Evolutionary conservation across 1,284 basidiomycete genomes (phyloP), one percentile per base, ranked within the genome.

Genomic region (Rhodotorula sp.): DNA sequence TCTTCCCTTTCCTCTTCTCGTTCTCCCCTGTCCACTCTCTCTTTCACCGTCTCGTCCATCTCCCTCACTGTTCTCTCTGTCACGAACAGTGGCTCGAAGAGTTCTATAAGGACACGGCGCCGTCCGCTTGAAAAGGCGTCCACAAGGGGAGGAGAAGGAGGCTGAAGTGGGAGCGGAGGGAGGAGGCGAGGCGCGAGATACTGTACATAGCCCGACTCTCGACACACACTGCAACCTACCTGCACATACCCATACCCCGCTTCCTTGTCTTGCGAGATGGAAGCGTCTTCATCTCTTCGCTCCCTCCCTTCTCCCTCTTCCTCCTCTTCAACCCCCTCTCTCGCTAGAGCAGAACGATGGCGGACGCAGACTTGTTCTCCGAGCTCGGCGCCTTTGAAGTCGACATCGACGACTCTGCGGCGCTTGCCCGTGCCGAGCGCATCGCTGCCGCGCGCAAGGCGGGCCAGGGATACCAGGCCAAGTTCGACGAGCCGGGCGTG

Each of bases 361-460:
- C 44, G 6, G 59, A 60, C 58, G 29, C 56, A 4, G 53, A n/a
- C 7, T 34, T 57, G 44, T 34, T 46, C 25, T 32, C 21, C 39
- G 62, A 63, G 39, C 37, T 64, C 13, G 63, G 44, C 44, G 54
- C 41, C 27, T 57, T 64, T 55, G 63, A 64, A 25, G 34, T 64
- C 54, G 63, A 57, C 17, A 36, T 56, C 27, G 63, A 64, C 44
- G 55, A 56, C 54, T 48, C 25, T 15, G 63, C 63, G 3, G 63
- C 63, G 27, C 12, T 37, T 12, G 63, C 63, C 9, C 41, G 63
- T 5, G 32, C 46, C 17, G 27, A 57, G 22, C 63, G 63, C 7
- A 64, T 64, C 54, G 63, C 34, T 19, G 54, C 54, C 15, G 55
- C 54, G 9, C 32, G 63, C 15, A 13, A 50, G 8, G 54, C 54